phyloP scores from a whole-genome alignment of 768 basidiomycete genomes.

The Leccinum sublutescens region DNA sequence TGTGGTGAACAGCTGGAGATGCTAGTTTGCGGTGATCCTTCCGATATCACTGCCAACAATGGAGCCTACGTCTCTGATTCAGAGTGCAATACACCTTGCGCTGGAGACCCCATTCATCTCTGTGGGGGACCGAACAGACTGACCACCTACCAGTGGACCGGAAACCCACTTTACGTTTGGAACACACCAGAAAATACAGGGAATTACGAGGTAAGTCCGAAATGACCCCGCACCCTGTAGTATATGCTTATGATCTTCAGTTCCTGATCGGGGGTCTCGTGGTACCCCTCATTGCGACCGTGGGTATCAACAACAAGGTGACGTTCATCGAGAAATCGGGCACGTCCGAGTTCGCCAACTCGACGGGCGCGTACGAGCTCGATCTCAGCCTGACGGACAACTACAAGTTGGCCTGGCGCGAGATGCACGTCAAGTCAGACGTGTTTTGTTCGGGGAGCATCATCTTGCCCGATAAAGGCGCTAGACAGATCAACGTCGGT shows the following conservation, averaged over 20 bases:
- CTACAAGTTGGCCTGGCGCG: constrained; percentile 52
- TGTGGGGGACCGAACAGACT: constrained; percentile 62
- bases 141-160: constrained; percentile 54
- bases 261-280: constrained; percentile 57
- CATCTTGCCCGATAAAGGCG: constrained; percentile 72
- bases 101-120: constrained; percentile 66
- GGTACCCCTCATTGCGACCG: constrained; percentile 70
- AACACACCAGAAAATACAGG: constrained; percentile 63
- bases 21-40: constrained; percentile 68
- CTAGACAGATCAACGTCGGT: constrained; percentile 30
- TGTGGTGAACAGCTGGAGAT: neutral
- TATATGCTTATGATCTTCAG: constrained; percentile 23
- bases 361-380: constrained; percentile 78
- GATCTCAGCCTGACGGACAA: constrained; percentile 56
- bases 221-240: neutral
- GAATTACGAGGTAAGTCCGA: constrained; percentile 57
- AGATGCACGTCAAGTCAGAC: constrained; percentile 74
- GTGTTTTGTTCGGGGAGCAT: constrained; percentile 78
- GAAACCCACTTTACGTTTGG: constrained; percentile 55
- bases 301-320: constrained; percentile 81
- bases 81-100: constrained; percentile 52
- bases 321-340: constrained; percentile 72
- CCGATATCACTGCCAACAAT: constrained; percentile 44
- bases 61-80: constrained; percentile 34
- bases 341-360: constrained; percentile 54